phyloP scores from a whole-genome alignment of 75 land plant genomes.

The Cupressus sempervirens region DNA sequence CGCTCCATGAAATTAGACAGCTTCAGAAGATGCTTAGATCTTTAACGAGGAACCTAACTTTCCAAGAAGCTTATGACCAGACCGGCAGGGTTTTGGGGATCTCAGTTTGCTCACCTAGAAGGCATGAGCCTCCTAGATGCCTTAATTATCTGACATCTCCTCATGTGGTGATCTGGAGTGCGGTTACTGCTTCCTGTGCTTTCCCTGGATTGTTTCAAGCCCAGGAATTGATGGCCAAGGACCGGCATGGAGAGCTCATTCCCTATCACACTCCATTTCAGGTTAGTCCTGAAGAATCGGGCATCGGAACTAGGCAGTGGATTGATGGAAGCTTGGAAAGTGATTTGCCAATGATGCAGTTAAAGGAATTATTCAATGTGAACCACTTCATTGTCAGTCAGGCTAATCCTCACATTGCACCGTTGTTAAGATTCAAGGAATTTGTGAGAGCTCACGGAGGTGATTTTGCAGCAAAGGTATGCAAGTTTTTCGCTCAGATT shows the following conservation, averaged over 20 bases:
- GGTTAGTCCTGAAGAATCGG: slow-evolving; percentile 60
- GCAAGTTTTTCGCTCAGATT: neutral
- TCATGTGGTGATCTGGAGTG: slow-evolving; percentile 99
- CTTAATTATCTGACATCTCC: slow-evolving; percentile 98
- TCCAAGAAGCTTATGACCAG: slow-evolving; percentile 98
- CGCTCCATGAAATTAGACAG: slow-evolving; percentile 84
- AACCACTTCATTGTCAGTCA: slow-evolving; percentile 50
- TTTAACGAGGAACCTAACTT: slow-evolving; percentile 85
- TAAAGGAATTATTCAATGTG: slow-evolving; percentile 45
- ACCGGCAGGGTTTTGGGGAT: slow-evolving; percentile 94
- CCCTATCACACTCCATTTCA: slow-evolving; percentile 85
- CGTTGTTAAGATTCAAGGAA: slow-evolving; percentile 35
- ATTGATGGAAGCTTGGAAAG: slow-evolving; percentile 36
- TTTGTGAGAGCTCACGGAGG: slow-evolving; percentile 25
- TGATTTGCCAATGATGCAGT: slow-evolving; percentile 36
- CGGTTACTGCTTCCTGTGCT: slow-evolving; percentile 98
- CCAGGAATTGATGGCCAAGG: slow-evolving; percentile 96
- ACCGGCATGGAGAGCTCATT: slow-evolving; percentile 80
- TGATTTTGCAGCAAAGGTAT: slow-evolving; percentile 35
- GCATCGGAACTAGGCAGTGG: slow-evolving; percentile 25
- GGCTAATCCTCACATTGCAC: slow-evolving; percentile 39
- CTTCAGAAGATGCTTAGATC: slow-evolving; percentile 76
- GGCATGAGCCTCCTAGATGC: slow-evolving; percentile 95
- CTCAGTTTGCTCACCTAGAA: slow-evolving; percentile 93
- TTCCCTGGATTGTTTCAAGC: slow-evolving; percentile 98